Base-by-base conservation (phyloP, 805 yeast genomes). In the Hanseniaspora singularis region DNA sequence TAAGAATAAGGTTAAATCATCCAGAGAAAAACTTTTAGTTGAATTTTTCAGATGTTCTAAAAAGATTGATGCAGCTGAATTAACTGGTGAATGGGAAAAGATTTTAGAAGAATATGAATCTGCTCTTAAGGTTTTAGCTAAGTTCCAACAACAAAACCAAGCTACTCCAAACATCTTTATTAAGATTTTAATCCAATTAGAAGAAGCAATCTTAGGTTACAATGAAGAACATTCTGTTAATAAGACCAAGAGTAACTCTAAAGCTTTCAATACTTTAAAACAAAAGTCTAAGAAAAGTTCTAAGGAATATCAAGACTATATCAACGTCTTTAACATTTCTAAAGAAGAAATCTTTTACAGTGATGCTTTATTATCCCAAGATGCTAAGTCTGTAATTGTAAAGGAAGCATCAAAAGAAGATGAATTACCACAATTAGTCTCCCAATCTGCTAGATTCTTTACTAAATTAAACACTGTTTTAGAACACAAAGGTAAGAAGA, bases 401-500 rank as follows among this genome's bases (percentile, higher is more conserved):
- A 28, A 37, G 9, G 40, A 40, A 37, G 31, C 33, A 20, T 16
- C 18, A 18, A 57, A 56, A 41, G 32, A 27, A 14, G 40, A 46
- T 15, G 38, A 30, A 6, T 26, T 9, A 19, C 44, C 50, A 42
- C 55, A 19, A 33, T 22, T 44, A 14, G 41, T 31, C 15, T 52
- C 30, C 39, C 56, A 51, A 53, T 51, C 55, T 46, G 55, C 61
- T 15, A 58, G 59, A 33, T 77, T 87, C 49, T 86, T 88, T 69
- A 69, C 77, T 49, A 76, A 82, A 30, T 71, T 92, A 61, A 74
- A 80, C 61, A 64, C 76, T 46, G 78, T 92, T 49, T 68, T 82
- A 51, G 97, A 92, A 64, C 72, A 87, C 41, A 80, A 98, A 68
- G 98, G 98, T 70, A 88, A 88, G 72, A 89, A 85, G 71, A 87